Conservation (phyloP, 805 yeast species). For the Groenewaldozyma tartarivorans region DNA sequence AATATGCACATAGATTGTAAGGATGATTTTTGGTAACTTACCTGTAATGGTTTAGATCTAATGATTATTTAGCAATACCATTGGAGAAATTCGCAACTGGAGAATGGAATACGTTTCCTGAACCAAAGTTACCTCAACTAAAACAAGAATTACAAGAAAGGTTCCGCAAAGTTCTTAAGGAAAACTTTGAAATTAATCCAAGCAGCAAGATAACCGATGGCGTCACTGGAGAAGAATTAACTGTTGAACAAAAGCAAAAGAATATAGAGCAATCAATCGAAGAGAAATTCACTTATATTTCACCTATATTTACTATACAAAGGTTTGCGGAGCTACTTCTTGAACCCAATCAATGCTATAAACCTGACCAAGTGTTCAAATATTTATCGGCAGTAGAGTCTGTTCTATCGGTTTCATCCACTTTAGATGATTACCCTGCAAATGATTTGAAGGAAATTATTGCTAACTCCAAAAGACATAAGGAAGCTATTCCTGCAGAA, state of each 20-base stretch:
- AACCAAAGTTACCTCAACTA: neutral
- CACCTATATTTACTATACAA: conserved; percentile 33
- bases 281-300: conserved; percentile 15
- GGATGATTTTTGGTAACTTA: too few relatives aligned
- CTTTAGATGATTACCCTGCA: conserved; percentile 15
- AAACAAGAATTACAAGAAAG: neutral
- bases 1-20: too few relatives aligned
- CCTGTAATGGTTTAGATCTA: too few relatives aligned
- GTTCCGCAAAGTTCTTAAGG: neutral
- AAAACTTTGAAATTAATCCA: neutral
- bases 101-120: neutral
- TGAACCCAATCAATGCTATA: conserved; percentile 20
- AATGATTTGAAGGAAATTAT: conserved; percentile 15
- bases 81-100: too few relatives aligned
- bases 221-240: conserved; percentile 11
- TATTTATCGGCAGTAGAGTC: conserved; percentile 19
- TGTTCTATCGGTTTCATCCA: conserved; percentile 18
- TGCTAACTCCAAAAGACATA: conserved; percentile 7
- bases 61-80: too few relatives aligned
- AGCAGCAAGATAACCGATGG: conserved; percentile 12
- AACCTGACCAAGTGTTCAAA: neutral
- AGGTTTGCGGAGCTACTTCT: conserved; percentile 28
- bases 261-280: conserved; percentile 7
- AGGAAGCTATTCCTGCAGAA: conserved; percentile 15
- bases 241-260: conserved; percentile 8